A percentile compares a stretch with the other conserved stretches of the same genome.
phyloP scores from a whole-genome alignment of 2,329 filamentous ascomycete genomes.

The Parafenestella ontariensis region DNA sequence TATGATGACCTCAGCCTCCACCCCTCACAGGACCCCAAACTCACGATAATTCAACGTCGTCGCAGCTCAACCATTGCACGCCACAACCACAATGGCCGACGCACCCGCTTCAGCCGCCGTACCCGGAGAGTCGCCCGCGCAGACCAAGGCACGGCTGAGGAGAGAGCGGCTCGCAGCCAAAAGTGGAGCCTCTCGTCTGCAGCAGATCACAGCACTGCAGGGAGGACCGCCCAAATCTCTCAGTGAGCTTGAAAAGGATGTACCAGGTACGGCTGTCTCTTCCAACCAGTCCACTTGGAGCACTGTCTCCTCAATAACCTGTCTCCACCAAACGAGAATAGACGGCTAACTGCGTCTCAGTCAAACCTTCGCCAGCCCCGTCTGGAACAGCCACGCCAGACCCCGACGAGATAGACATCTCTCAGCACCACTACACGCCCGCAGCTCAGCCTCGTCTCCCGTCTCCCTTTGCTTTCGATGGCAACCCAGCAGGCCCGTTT shows the following conservation, averaged over 20 bases:
- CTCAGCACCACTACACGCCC: slow-evolving; percentile 73
- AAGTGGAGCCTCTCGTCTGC: slow-evolving; percentile 72
- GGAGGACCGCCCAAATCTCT: slow-evolving; percentile 58
- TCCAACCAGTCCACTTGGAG: background rate
- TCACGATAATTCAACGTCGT: slow-evolving; percentile 1
- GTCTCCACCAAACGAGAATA: background rate
- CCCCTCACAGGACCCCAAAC: background rate
- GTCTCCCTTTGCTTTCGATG: slow-evolving; percentile 43
- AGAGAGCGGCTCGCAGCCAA: slow-evolving; percentile 83
- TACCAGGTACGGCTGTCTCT: slow-evolving; percentile 41
- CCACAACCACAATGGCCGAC: slow-evolving; percentile 31
- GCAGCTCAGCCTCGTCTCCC: slow-evolving; percentile 53
- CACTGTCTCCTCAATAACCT: background rate
- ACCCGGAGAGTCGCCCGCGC: slow-evolving; percentile 50
- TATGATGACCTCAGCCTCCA: slow-evolving; percentile 26
- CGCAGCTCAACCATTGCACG: slow-evolving; percentile 3
- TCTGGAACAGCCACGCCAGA: slow-evolving; percentile 52
- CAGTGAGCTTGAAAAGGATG: slow-evolving; percentile 43
- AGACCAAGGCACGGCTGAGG: slow-evolving; percentile 72
- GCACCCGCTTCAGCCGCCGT: slow-evolving; percentile 12
- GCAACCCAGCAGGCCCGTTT: slow-evolving; percentile 24
- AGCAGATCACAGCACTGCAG: slow-evolving; percentile 74
- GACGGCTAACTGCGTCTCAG: slow-evolving; percentile 33
- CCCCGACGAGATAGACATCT: slow-evolving; percentile 80
- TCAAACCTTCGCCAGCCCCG: slow-evolving; percentile 30